Evolutionary conservation across 2,329 filamentous ascomycete species (phyloP).

Genomic region (Tolypocladium sp.): DNA sequence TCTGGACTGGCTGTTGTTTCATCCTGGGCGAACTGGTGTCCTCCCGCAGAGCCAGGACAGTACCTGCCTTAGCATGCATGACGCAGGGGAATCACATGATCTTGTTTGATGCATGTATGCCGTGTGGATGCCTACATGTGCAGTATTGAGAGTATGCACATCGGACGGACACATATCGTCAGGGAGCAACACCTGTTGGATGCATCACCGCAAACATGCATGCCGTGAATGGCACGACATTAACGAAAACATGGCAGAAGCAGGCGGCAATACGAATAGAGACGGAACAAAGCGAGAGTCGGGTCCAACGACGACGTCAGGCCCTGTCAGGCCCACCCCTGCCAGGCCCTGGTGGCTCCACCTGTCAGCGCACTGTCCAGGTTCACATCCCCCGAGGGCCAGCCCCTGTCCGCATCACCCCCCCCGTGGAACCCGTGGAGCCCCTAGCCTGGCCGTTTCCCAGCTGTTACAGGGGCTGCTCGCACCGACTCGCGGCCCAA

Average conservation of each 20-base stretch:
- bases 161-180: not conserved
- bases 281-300: not conserved
- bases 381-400: not conserved
- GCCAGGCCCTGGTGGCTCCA: not conserved
- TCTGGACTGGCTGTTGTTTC: not conserved
- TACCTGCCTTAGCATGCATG: not conserved
- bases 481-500: not conserved
- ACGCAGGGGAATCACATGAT: not conserved
- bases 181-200: not conserved
- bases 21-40: not conserved
- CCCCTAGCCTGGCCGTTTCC: not conserved
- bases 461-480: not conserved
- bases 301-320: not conserved
- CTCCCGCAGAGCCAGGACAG: too few species aligned
- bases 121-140: too few species aligned
- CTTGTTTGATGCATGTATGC: not conserved
- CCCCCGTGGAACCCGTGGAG: not conserved
- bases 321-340: not conserved
- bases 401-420: not conserved
- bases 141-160: not conserved
- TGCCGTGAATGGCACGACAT: not conserved
- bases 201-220: not conserved
- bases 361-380: slow-evolving; percentile 7
- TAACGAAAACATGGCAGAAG: not conserved
- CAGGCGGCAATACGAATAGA: too few species aligned